Base-by-base conservation (phyloP, 179 eudicot genomes). In the Actinidia chinensis region DNA sequence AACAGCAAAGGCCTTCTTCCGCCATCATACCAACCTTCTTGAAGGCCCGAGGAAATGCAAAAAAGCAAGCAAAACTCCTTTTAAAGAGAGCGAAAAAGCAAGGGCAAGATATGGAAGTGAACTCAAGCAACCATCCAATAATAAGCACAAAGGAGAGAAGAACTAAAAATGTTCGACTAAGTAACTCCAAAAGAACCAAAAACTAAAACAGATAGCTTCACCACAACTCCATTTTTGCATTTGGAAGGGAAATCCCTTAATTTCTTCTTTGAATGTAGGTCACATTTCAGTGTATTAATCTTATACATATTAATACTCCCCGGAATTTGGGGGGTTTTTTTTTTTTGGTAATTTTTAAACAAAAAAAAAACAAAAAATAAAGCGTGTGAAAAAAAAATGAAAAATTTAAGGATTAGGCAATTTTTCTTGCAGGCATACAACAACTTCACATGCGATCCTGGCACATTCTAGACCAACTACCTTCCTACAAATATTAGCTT, bases 21-120 rank as follows among this genome's bases (percentile, higher is more conserved):
- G 20, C 98, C 97, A 80, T 94, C 98, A 78, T 90, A 89, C 98
- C 98, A 94, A 78, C 98, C 97, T 81, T 93, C 90, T 82, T 82
- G 14, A 8, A 88, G 73, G 74, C 98, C 97, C 98, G 92, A 79
- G 54, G 63, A 51, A 73, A 56, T 17, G 54, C 25, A 15, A 73
- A 75, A 23, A 61, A 22, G 51, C 60, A 28, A 79, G n/a, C n/a
- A 46, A 68, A 42, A 15, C 42, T 67, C 28, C 18, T 43, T 9
- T 52, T 22, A n/a, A n/a, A 50, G 60, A 64, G 18, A 58, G 4
- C 17, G 17, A 8, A 33, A 43, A 44, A 58, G 1, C 36, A 76
- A 36, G 79, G 63, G 33, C n/a, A 61, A 47, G 23, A 59, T 17
- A 67, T 42, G 44, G 23, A 2, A 1, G 14, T 4, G 46, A 12